Conservation (phyloP, 2,329 filamentous ascomycete genomes). For the Neurospora sp. region DNA sequence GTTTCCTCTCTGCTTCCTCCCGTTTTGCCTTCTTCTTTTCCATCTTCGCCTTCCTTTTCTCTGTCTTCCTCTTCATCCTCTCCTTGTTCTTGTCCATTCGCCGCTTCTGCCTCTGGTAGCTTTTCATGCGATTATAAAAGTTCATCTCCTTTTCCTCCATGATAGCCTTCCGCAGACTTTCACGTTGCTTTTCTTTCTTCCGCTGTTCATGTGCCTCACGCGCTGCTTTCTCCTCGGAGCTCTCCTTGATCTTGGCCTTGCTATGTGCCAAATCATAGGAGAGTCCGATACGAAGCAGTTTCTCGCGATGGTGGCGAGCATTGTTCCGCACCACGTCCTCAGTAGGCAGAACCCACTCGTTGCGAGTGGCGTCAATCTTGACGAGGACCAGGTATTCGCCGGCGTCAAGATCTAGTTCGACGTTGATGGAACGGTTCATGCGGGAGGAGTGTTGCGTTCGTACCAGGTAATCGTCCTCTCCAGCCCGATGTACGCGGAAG, state of each 20-base stretch:
- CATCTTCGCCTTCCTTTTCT: conserved; percentile 21
- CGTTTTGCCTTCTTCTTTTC: conserved; percentile 23
- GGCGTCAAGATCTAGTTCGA: conserved; percentile 47
- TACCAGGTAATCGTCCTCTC: conserved; percentile 50
- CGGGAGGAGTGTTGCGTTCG: conserved; percentile 49
- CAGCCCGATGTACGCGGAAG: conserved; percentile 32
- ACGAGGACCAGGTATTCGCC: conserved; percentile 50
- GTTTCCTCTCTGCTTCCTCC: conserved; percentile 6
- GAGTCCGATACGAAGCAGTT: conserved; percentile 47
- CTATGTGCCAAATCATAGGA: conserved; percentile 52
- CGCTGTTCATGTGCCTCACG: conserved; percentile 39
- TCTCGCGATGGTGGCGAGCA: conserved; percentile 42
- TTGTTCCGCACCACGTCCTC: conserved; percentile 49
- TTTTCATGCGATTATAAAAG: conserved; percentile 26
- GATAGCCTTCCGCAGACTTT: conserved; percentile 36
- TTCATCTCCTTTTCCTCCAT: conserved; percentile 26
- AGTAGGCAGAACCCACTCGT: conserved; percentile 32
- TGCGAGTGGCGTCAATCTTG: conserved; percentile 41
- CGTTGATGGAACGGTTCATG: conserved; percentile 48
- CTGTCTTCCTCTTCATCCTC: conserved; percentile 24
- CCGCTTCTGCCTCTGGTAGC: conserved; percentile 29
- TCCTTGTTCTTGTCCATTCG: conserved; percentile 24
- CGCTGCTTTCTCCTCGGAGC: conserved; percentile 39
- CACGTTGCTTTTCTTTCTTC: conserved; percentile 37
- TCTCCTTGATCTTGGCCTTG: conserved; percentile 43